These are phyloP conservation scores for Capsella bursapastoris DNA, from an alignment of 345 rosid species.

Conservation along the genomic window DNA sequence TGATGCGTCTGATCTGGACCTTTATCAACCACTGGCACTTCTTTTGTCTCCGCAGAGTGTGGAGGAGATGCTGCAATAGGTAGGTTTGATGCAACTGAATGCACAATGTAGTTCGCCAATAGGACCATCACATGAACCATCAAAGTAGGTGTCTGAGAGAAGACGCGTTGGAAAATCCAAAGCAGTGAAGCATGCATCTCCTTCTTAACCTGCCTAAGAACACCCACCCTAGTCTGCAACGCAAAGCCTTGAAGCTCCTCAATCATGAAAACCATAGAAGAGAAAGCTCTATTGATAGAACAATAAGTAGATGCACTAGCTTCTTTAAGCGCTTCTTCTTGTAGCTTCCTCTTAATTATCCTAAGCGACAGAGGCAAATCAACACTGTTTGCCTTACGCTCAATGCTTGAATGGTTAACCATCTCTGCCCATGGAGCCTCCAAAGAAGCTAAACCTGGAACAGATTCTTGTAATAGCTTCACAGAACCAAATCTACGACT, in stretches of 20 bases:
- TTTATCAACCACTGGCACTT: not conserved
- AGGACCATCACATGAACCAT: conserved; percentile 79
- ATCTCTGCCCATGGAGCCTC: conserved; percentile 46
- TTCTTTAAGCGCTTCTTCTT: conserved; percentile 52
- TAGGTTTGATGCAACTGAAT: conserved; percentile 55
- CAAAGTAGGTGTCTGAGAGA: conserved; percentile 67
- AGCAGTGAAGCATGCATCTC: conserved; percentile 63
- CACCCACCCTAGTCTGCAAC: conserved; percentile 51
- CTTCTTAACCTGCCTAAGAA: conserved; percentile 49
- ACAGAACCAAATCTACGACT: conserved; percentile 19
- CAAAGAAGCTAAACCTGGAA: conserved; percentile 37
- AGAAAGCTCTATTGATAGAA: conserved; percentile 72
- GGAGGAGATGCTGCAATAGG: conserved; percentile 26
- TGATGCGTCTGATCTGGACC: conserved; percentile 18
- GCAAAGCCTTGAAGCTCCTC: conserved; percentile 70
- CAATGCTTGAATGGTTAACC: conserved; percentile 46
- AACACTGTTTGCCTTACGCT: conserved; percentile 58
- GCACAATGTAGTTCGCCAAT: conserved; percentile 65
- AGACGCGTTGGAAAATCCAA: conserved; percentile 75
- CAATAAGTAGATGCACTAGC: conserved; percentile 54
- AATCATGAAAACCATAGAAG: conserved; percentile 67
- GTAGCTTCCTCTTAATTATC: conserved; percentile 68
- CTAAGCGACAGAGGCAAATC: conserved; percentile 66
- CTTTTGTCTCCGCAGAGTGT: not conserved
- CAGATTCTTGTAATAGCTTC: conserved; percentile 34